Conservation (phyloP, 2,329 filamentous ascomycete genomes). For the Venturia aucupariae region DNA sequence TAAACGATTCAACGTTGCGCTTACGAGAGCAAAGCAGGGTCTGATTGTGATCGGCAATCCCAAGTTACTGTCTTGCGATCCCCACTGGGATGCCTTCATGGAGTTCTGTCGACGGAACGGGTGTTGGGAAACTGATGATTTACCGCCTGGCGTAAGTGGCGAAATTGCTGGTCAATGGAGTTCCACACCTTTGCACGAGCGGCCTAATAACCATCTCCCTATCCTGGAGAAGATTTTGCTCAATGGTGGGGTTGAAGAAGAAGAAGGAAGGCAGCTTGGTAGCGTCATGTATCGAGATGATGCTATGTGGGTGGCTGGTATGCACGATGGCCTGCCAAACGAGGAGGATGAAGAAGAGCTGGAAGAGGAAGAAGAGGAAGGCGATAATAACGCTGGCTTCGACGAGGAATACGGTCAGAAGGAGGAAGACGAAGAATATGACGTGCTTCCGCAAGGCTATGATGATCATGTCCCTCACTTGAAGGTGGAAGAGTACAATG, state of each 20-base stretch:
- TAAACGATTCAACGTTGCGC: conserved; percentile 36
- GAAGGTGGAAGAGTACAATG: too few species aligned
- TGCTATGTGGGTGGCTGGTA: conserved; percentile 3
- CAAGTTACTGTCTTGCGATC: conserved; percentile 28
- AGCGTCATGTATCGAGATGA: conserved; percentile 1
- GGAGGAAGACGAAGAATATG: background rate
- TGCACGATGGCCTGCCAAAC: background rate
- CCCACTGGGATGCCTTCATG: conserved; percentile 30
- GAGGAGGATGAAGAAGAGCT: background rate
- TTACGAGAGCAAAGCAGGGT: conserved; percentile 36
- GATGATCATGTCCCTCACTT: background rate
- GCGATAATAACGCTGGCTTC: too few species aligned
- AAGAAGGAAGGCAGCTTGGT: background rate
- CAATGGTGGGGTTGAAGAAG: background rate
- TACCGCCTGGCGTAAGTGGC: background rate
- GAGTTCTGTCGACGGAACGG: conserved; percentile 32
- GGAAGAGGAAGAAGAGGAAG: background rate
- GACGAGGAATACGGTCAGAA: background rate
- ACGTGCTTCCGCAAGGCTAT: background rate
- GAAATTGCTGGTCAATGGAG: background rate
- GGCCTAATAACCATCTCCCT: background rate
- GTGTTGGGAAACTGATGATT: conserved; percentile 22
- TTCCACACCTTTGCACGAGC: background rate
- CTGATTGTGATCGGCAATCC: conserved; percentile 35
- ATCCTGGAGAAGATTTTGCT: conserved; percentile 2